A percentile compares a stretch with the other conserved stretches of the same genome.
Conservation (phyloP, 768 basidiomycete genomes). For the Amanita pallidorosea region DNA sequence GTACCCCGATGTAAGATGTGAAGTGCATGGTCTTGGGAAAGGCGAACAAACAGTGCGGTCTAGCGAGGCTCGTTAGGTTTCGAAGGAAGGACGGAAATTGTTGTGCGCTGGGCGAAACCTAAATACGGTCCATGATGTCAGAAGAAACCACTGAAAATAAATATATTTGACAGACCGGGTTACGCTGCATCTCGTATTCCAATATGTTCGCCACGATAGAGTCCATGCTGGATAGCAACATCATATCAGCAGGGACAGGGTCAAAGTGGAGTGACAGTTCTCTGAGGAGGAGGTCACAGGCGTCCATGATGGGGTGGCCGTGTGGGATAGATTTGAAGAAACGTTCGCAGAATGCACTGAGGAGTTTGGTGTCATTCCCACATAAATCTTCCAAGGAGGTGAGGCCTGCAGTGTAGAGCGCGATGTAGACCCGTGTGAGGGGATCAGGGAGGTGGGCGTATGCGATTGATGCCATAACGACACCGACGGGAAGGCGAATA, state of each 20-base stretch:
- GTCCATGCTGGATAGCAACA: constrained; percentile 24
- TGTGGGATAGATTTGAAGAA: constrained; percentile 20
- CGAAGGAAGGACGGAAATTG: constrained; percentile 1
- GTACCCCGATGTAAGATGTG: neutral
- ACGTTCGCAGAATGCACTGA: constrained; percentile 22
- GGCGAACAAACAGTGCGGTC: neutral
- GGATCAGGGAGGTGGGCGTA: constrained; percentile 19
- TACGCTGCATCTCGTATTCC: constrained; percentile 7
- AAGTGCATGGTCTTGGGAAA: constrained; percentile 7
- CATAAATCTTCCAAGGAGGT: constrained; percentile 27
- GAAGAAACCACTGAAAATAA: too few relatives aligned
- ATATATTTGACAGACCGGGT: neutral
- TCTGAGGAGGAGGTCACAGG: constrained; percentile 21
- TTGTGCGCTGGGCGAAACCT: neutral
- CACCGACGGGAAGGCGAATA: constrained; percentile 20
- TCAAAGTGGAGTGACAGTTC: constrained; percentile 18
- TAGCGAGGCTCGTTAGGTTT: neutral
- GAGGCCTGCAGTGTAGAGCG: constrained; percentile 27
- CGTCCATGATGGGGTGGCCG: constrained; percentile 18
- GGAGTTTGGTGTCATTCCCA: constrained; percentile 12
- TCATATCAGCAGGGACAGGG: constrained; percentile 19
- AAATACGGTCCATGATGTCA: too few relatives aligned
- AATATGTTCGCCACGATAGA: constrained; percentile 18
- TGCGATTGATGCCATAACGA: constrained; percentile 15
- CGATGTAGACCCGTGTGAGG: constrained; percentile 21